phyloP scores from a whole-genome alignment of 75 land plant species.

The Pinus taeda region DNA sequence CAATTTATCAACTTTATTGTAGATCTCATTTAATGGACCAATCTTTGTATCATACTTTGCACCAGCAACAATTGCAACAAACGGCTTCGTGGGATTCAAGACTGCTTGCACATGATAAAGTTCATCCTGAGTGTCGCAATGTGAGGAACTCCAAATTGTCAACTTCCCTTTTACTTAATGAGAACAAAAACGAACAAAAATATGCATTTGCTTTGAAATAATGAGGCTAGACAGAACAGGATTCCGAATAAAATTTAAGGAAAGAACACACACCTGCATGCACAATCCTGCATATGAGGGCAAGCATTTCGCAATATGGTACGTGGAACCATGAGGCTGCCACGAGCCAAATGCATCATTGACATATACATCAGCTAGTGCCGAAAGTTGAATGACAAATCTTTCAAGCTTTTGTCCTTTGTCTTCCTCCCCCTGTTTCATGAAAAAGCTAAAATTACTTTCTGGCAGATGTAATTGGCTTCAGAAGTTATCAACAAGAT shows the following conservation, averaged over 20 bases:
- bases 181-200: too few relatives aligned
- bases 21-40: constrained; percentile 41
- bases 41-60: constrained; percentile 57
- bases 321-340: constrained; percentile 52
- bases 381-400: constrained; percentile 42
- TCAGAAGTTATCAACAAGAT: too few relatives aligned
- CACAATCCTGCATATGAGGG: constrained; percentile 54
- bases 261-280: constrained; percentile 30
- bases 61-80: constrained; percentile 52
- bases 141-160: too few relatives aligned
- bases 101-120: constrained; percentile 37
- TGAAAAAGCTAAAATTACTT: neutral
- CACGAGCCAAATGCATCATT: constrained; percentile 59
- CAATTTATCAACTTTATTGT: constrained; percentile 45
- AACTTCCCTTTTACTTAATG: too few relatives aligned
- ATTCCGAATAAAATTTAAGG: neutral
- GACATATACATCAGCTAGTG: constrained; percentile 51
- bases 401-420: constrained; percentile 41
- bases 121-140: constrained; percentile 20
- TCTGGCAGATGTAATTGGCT: too few relatives aligned
- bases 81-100: constrained; percentile 32
- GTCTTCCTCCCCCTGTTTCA: constrained; percentile 46
- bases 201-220: too few relatives aligned
- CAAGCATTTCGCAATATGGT: constrained; percentile 38
- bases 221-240: too few relatives aligned